Percentiles rank a stretch among this genome's conserved stretches.
Evolutionary conservation across 768 basidiomycete genomes (phyloP).

Genomic region (Guyanaporus albipodus): DNA sequence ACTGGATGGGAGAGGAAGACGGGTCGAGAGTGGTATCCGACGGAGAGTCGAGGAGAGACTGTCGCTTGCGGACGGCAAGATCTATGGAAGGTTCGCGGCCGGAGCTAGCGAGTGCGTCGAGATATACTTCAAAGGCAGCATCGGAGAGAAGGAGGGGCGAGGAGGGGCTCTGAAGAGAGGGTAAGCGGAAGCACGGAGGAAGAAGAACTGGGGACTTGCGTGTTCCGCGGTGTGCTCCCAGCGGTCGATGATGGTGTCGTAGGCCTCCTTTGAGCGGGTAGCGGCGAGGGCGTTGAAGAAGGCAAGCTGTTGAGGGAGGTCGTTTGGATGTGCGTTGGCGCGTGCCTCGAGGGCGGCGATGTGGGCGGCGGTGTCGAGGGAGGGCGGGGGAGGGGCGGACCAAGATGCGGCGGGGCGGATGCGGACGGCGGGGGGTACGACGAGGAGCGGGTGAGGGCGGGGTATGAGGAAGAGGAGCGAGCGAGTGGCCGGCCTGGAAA

Average conservation of each 20-base stretch:
- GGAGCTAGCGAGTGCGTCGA: conserved; percentile 59
- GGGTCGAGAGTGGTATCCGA: conserved; percentile 9
- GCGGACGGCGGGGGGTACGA: too few relatives aligned
- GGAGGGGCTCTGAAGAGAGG: conserved; percentile 48
- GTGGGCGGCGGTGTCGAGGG: conserved; percentile 59
- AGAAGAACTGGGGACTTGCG: conserved; percentile 43
- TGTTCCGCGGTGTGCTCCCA: conserved; percentile 86
- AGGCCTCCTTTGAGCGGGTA: conserved; percentile 62
- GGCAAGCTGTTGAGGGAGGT: conserved; percentile 64
- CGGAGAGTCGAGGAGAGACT: conserved; percentile 49
- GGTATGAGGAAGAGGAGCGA: background rate
- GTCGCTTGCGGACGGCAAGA: conserved; percentile 65
- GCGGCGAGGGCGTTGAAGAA: conserved; percentile 64
- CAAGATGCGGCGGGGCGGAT: too few relatives aligned
- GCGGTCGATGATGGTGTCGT: conserved; percentile 67
- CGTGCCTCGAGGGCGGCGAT: conserved; percentile 75
- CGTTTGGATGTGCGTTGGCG: conserved; percentile 68
- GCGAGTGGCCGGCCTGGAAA: background rate
- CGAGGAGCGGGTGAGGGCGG: conserved; percentile 21
- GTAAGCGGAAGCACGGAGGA: conserved; percentile 2
- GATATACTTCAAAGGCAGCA: conserved; percentile 72
- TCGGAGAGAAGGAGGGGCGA: conserved; percentile 70
- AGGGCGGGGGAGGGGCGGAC: conserved; percentile 30
- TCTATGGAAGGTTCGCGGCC: conserved; percentile 55
- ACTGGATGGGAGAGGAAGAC: conserved; percentile 16